phyloP scores from a whole-genome alignment of 208 protist genomes.

The Leishmania guyanensis region DNA sequence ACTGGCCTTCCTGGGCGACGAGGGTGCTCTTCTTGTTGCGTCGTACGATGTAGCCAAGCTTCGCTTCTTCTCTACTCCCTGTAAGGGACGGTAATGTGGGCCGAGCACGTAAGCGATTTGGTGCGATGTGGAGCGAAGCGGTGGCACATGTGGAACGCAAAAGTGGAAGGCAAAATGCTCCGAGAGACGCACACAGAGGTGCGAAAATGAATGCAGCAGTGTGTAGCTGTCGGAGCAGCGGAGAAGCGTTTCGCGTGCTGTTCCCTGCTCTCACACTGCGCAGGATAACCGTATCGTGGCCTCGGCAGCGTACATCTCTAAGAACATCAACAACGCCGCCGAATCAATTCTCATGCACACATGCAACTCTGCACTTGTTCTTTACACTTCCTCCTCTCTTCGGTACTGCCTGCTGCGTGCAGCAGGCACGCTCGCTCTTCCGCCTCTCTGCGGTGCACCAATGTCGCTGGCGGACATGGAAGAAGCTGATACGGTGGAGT shows the following conservation, averaged over 20 bases:
- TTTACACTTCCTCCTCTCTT: not conserved
- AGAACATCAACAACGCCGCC: not conserved
- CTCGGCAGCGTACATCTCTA: not conserved
- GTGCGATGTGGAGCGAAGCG: not conserved
- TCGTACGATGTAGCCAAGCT: slow-evolving; percentile 28
- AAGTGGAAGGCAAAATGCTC: not conserved
- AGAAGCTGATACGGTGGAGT: slow-evolving; percentile 26
- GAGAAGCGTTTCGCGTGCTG: not conserved
- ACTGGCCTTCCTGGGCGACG: slow-evolving; percentile 15
- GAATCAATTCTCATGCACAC: not conserved
- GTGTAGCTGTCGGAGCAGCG: not conserved
- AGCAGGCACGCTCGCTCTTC: not conserved
- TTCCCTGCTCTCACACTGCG: not conserved
- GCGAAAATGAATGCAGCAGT: not conserved
- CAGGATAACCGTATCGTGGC: not conserved
- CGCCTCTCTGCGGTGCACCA: not conserved
- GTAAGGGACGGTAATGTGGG: not conserved
- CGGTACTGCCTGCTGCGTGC: not conserved
- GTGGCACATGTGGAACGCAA: not conserved
- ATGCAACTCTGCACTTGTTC: not conserved
- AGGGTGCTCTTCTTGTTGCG: not conserved
- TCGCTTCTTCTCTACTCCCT: slow-evolving; percentile 2
- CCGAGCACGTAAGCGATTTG: not conserved
- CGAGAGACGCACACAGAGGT: not conserved
- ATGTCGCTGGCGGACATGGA: slow-evolving; percentile 7